Conservation (phyloP, 148 eudicot species). For the Camellia sinensis region DNA sequence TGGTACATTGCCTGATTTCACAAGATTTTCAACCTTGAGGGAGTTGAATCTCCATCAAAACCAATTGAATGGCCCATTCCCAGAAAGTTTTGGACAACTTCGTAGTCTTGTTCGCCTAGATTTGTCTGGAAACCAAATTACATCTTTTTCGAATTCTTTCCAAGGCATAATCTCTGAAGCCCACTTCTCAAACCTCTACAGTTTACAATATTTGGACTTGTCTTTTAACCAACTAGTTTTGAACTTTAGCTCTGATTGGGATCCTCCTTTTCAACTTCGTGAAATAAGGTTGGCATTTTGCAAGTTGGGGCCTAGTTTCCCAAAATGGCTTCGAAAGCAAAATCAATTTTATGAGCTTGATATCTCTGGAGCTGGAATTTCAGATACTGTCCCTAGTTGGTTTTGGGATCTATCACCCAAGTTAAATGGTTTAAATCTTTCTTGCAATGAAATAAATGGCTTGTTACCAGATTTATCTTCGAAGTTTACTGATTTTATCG, state of each 20-base stretch:
- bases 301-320: conserved; percentile 20
- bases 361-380: conserved; percentile 3
- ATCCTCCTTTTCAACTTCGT: conserved; percentile 20
- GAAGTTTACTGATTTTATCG: neutral
- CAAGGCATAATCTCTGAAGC: conserved; percentile 21
- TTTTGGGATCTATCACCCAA: neutral
- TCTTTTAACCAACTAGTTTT: neutral
- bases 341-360: neutral
- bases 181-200: conserved; percentile 19
- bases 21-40: neutral
- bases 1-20: conserved; percentile 7
- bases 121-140: neutral
- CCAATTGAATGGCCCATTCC: neutral
- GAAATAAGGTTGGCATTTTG: conserved; percentile 1
- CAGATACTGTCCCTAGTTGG: conserved; percentile 2
- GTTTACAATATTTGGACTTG: neutral
- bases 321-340: conserved; percentile 20
- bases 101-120: neutral
- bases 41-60: neutral
- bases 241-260: neutral
- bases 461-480: conserved; percentile 3
- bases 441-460: conserved; percentile 17
- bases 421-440: conserved; percentile 14
- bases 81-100: neutral
- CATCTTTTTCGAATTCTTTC: conserved; percentile 23